A percentile compares a stretch with the other conserved stretches of the same genome.
These are phyloP conservation scores for Malus hybrid DNA, from an alignment of 331 rosid genomes.

Conservation along the genomic window DNA sequence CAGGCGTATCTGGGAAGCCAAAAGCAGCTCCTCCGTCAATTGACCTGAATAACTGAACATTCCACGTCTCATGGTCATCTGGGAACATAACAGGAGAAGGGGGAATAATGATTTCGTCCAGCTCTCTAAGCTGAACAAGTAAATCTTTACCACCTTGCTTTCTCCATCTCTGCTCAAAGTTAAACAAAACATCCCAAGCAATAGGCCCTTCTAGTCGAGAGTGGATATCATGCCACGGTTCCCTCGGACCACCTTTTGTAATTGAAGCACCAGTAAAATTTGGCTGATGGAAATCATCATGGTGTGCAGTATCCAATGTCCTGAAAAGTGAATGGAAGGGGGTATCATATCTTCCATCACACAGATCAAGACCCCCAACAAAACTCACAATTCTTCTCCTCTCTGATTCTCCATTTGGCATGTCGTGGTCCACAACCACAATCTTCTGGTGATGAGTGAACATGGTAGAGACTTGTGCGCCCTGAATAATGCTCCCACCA, in stretches of 20 bases:
- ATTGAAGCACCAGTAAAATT: slow-evolving; percentile 68
- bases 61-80: slow-evolving; percentile 80
- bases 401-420: slow-evolving; percentile 55
- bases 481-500: slow-evolving; percentile 75
- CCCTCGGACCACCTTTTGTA: slow-evolving; percentile 92
- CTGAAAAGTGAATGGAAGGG: slow-evolving; percentile 86
- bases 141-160: slow-evolving; percentile 92
- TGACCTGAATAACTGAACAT: slow-evolving; percentile 90
- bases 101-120: slow-evolving; percentile 58
- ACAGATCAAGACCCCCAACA: slow-evolving; percentile 91
- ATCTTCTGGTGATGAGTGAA: slow-evolving; percentile 99
- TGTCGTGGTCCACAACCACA: slow-evolving; percentile 68
- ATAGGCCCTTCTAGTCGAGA: slow-evolving; percentile 90
- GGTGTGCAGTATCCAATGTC: slow-evolving; percentile 84
- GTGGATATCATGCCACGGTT: slow-evolving; percentile 99
- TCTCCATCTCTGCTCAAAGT: slow-evolving; percentile 96
- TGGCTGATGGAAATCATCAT: slow-evolving; percentile 92
- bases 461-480: slow-evolving; percentile 71
- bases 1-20: slow-evolving; percentile 88
- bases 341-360: slow-evolving; percentile 94
- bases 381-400: slow-evolving; percentile 75
- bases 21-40: slow-evolving; percentile 97
- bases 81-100: slow-evolving; percentile 87
- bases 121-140: slow-evolving; percentile 63
- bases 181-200: slow-evolving; percentile 93